Base-by-base conservation (phyloP, 352 stramenopile genomes). In the Phytophthora agathidicida region DNA sequence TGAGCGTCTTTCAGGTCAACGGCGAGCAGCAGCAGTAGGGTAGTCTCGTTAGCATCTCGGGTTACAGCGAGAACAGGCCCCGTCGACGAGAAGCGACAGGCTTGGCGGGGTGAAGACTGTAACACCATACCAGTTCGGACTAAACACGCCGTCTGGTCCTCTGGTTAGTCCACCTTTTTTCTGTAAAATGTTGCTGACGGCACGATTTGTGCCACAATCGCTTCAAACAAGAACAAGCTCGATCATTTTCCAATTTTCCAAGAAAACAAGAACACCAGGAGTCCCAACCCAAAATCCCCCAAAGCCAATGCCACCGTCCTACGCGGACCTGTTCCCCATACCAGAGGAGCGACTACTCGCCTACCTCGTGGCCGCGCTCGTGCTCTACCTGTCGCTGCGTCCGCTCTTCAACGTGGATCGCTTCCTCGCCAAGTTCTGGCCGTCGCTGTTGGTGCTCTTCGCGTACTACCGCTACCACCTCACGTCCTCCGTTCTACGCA, bases 321-420 rank as follows among this genome's bases (percentile, higher is more conserved):
- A 65, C 3, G 35, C 56, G 9, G 62, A 61, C 22, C 36, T 68
- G n/a, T 17, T 71, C 5, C 38, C 65, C 9, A 38, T 81, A 19
- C 48, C 60, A 0, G 63, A 74, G 38, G 65, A 83, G 43, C 47
- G 61, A 39, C 16, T 80, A 8, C 60, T 51, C 9, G 47, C 64
- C 42, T 80, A 68, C 46, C 60, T 57, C 7, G 60, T 82, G n/a
- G 76, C 60, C 5, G 58, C 65, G 7, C 54, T 75, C 16, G 37
- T 79, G 41, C 49, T 87, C 19, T 92, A 92, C 54, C 64, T 86
- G 17, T 86, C 83, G 22, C 70, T 90, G 20, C 80, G 83, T 39
- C 55, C 65, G 14, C 52, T 92, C 50, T 75, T 77, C 72, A 92
- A 92, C 60, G 76, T 88, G 38, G 83, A 92, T 57, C 77, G 83